Base-by-base conservation (phyloP, 164 flowering plant genomes). In the Cinnamomum micranthum region DNA sequence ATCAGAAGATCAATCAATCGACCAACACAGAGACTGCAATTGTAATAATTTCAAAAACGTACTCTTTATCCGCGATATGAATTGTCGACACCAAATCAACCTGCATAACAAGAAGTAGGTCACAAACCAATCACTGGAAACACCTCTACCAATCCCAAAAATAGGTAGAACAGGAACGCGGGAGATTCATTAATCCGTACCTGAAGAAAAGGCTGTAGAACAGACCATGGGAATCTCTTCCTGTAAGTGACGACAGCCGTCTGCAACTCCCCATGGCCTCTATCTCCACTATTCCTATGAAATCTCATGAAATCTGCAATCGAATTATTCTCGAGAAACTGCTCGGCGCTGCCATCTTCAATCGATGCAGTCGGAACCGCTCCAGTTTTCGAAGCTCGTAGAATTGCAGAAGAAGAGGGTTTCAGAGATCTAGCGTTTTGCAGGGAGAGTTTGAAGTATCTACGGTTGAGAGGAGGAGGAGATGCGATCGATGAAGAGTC, bases 1-100 rank as follows among this genome's bases (percentile, higher is more conserved):
- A 41, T 41, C 47, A 41, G 31, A 64, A 22, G 28, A 60, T 31
- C 35, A 31, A 31, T 31, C 35, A 5, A 31, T 31, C 35, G 35
- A 28, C 28, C 17, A 33, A 59, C 14, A 31, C 20, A 72, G 20
- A 72, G 60, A 4, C 4, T 11, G 13, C 33, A 62, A 9, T 14
- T 9, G 5, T 41, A 63, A 25, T 5, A 33, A 73, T 19, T 2
- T 5, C 25, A 62, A 6, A 17, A 73, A 41, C 27, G 71, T 88
- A 95, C 99, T 95, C 95, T 83, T 91, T 88, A 77, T 95, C 98
- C 0, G 94, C 99, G 77, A 95, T 95, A 78, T 95, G 99, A 69
- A 95, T 90, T 1, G 98, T 93, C 1, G 99, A 95, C 22, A 95
- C 97, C 91, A 95, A 90, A 91, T 95, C 99, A 66, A 95, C 98